phyloP scores from a whole-genome alignment of 2,329 filamentous ascomycete species.

The Xylariaceae sp. region DNA sequence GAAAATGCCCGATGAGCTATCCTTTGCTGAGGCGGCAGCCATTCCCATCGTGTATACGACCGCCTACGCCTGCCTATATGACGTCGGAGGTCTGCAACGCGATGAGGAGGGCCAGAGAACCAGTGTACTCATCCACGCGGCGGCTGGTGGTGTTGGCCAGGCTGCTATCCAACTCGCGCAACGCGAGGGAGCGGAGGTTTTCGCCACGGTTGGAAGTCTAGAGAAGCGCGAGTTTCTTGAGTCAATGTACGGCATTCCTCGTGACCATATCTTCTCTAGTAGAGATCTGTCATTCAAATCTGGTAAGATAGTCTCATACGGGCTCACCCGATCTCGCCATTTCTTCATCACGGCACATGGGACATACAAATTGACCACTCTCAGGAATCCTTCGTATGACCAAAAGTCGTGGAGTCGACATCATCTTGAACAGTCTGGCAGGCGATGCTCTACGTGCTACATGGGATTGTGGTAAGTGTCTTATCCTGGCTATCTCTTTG shows the following conservation, averaged over 20 bases:
- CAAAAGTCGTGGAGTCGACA: constrained; percentile 20
- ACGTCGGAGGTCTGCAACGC: constrained; percentile 19
- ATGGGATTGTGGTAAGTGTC: constrained; percentile 25
- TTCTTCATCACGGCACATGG: too few species aligned
- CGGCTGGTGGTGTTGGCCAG: constrained; percentile 13
- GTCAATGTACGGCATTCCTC: too few species aligned
- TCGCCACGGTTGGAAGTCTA: too few species aligned
- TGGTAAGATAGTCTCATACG: too few species aligned
- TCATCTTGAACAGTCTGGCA: constrained; percentile 22
- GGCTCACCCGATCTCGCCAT: too few species aligned
- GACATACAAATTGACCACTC: constrained; percentile 19
- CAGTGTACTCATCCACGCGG: constrained; percentile 19
- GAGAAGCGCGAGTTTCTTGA: too few species aligned
- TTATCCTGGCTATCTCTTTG: too few species aligned
- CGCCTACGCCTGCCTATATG: constrained; percentile 19
- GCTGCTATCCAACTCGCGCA: constrained; percentile 13
- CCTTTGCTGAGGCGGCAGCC: constrained; percentile 18
- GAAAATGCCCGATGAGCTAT: constrained; percentile 3
- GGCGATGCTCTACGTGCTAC: constrained; percentile 21
- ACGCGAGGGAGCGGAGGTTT: constrained; percentile 18
- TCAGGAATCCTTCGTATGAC: constrained; percentile 21
- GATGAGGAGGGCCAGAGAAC: too few species aligned
- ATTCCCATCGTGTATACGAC: constrained; percentile 24
- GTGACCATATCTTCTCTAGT: too few species aligned
- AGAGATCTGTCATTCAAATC: too few species aligned